phyloP scores from a whole-genome alignment of 257 asterid genomes.

The Capsicum baccatum region DNA sequence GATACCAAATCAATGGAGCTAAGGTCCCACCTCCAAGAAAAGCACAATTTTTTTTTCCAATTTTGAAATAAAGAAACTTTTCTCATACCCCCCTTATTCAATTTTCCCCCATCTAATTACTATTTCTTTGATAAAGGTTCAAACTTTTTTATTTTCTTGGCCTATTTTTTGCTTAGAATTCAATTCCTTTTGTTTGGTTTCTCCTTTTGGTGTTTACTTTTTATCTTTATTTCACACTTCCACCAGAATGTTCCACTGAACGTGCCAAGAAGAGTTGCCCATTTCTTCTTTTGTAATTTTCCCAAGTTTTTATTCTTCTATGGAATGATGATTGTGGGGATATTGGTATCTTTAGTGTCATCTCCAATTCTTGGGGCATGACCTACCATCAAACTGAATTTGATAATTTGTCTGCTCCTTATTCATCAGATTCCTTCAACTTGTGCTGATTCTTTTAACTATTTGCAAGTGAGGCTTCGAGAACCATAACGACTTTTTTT shows the following conservation, averaged over 20 bases:
- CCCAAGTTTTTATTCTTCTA: constrained; percentile 34
- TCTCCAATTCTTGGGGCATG: constrained; percentile 45
- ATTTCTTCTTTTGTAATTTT: constrained; percentile 30
- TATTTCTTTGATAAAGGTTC: constrained; percentile 31
- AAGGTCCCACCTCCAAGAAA: constrained; percentile 50
- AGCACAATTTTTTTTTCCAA: constrained; percentile 44
- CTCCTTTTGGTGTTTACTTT: constrained; percentile 26
- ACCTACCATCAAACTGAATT: constrained; percentile 58
- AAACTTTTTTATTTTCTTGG: constrained; percentile 32
- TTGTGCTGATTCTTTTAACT: constrained; percentile 63
- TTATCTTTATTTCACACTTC: constrained; percentile 33
- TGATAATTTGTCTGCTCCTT: constrained; percentile 62
- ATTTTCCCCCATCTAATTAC: constrained; percentile 7
- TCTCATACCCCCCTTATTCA: constrained; percentile 19
- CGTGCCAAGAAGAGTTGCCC: constrained; percentile 34
- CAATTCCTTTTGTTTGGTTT: constrained; percentile 41
- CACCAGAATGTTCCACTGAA: constrained; percentile 51
- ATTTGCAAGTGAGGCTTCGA: constrained; percentile 53
- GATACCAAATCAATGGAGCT: constrained; percentile 42
- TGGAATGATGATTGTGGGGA: constrained; percentile 44
- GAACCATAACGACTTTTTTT: background rate
- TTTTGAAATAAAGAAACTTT: constrained; percentile 31
- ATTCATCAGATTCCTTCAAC: constrained; percentile 62
- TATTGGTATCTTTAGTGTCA: constrained; percentile 43
- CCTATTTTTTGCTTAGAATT: constrained; percentile 57